Base-by-base conservation (phyloP, 2,329 filamentous ascomycete genomes). In the Aspergillus brasiliensis region DNA sequence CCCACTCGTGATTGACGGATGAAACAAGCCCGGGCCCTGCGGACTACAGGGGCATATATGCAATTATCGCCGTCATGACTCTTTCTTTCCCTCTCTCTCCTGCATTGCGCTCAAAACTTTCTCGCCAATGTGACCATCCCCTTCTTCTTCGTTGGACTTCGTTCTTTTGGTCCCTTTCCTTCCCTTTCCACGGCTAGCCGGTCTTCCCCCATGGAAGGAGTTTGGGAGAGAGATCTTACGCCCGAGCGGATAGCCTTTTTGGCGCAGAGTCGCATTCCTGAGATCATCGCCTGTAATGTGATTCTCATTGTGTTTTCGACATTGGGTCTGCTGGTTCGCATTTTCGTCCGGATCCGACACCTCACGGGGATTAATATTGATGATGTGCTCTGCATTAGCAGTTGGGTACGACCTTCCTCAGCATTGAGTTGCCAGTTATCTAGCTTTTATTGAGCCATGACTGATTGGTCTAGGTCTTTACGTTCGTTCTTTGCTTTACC, bases 281-380 rank as follows among this genome's bases (percentile, higher is more conserved):
- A 46, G 21, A 61, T 67, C 19, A 66, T 67, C 38, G 37, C 51
- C 4, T 67, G 65, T 31, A 65, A 67, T 58, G 51, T 51, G 11
- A 52, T 58, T 3, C 51, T 67, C 5, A 47, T 67, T 17, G 48
- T 56, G 1, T 38, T 56, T 5, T 46, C 59, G 23, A 63, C 61
- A 10, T 8, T 10, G 1, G 65, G 55, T 2, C 37, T 67, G n/a
- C n/a, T 56, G 27, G 56, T 67, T 31, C 59, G 65, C 10, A 27
- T 65, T 10, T 65, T 61, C 34, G 65, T 67, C 3, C 59, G 65
- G 11, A 27, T 58, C 8, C 59, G 58, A 38, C 64, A 64, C 34
- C 62, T 64, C 3, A 57, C 64, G 7, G 64, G 59, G 5, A 58
- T 67, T 15, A 58, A 60, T 15, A 5, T 63, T 0, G 65, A 67